phyloP scores from a whole-genome alignment of 306 rosid species.

The Quercus robur region DNA sequence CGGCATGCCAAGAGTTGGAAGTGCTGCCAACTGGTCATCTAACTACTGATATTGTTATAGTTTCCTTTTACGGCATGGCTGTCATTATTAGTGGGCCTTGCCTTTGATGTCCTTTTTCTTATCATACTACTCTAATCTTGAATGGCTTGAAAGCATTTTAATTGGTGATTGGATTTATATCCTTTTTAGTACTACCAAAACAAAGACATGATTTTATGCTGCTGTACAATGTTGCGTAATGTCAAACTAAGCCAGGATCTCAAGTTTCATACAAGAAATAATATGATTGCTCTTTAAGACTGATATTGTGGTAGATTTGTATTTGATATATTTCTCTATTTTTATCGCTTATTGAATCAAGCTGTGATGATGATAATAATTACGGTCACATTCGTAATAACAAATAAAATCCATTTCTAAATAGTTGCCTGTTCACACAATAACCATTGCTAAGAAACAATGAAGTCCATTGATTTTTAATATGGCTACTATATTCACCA shows the following conservation, averaged over 20 bases:
- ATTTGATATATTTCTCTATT: neutral
- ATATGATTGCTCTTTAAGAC: conserved; percentile 19
- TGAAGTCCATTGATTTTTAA: neutral
- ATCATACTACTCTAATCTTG: conserved; percentile 20
- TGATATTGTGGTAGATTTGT: neutral
- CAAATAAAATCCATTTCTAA: neutral
- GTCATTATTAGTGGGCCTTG: conserved; percentile 23
- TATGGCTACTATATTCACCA: neutral
- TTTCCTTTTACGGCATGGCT: conserved; percentile 21
- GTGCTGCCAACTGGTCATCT: too few species aligned
- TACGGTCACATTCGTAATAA: neutral
- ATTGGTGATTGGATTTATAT: conserved; percentile 15
- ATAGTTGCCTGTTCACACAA: neutral
- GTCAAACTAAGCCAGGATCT: conserved; percentile 27
- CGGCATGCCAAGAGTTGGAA: too few species aligned
- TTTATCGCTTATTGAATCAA: neutral
- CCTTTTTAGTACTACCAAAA: conserved; percentile 13
- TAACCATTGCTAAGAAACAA: neutral
- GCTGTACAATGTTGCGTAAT: conserved; percentile 21
- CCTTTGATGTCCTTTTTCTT: conserved; percentile 14
- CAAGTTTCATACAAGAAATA: conserved; percentile 40
- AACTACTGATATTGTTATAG: neutral
- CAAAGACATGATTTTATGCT: conserved; percentile 22
- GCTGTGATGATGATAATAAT: neutral
- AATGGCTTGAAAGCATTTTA: conserved; percentile 19